Evolutionary conservation across 2,329 filamentous ascomycete species (phyloP), one percentile per base, ranked within the genome.

Genomic region (Epichloe bromicola): DNA sequence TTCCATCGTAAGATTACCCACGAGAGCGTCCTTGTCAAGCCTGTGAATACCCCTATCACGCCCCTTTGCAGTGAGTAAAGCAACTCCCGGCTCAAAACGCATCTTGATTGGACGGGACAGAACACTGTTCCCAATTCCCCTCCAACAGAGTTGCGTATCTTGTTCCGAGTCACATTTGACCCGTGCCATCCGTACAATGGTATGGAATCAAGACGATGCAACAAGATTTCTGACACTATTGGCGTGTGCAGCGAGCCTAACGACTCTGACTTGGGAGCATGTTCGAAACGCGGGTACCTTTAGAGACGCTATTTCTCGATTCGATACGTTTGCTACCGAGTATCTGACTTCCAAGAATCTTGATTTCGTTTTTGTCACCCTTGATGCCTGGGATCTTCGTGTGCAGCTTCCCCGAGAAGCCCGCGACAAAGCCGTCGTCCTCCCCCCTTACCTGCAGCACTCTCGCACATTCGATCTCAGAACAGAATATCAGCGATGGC

Each of bases 331-430:
- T 68, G 89, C 89, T 64, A 85, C 85, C 61, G 91, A 98, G 71
- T 88, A 96, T 66, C 75, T 98, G 60, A 82, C 88, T 50, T 84
- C 83, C 58, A 90, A 95, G 70, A 93, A 95, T 67, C 80, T 93
- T 65, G 91, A 96, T 63, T 98, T 98, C 67, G 90, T 94, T 57
- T 98, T 98, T 68, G 93, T 98, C 55, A 98, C 93, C 41, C 82
- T 98, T 62, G 94, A 97, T 70, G 90, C 91, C 44, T 98, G 93
- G 93, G 93, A 98, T 67, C 82, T 98, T 54, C 88, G 93, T 60
- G 93, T 98, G 53, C 93, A 98, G 76, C 80, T 98, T 65, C 93
- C 93, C 93, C 88, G 93, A 57, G 93, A 98, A 74, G 93, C 93
- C 64, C 88, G 93, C 62, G 93, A 98, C 74, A 98, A 98, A 78